A percentile compares a stretch with the other conserved stretches of the same genome.
Evolutionary conservation across 2,329 filamentous ascomycete genomes (phyloP).

Genomic region (Neurospora crassa): DNA sequence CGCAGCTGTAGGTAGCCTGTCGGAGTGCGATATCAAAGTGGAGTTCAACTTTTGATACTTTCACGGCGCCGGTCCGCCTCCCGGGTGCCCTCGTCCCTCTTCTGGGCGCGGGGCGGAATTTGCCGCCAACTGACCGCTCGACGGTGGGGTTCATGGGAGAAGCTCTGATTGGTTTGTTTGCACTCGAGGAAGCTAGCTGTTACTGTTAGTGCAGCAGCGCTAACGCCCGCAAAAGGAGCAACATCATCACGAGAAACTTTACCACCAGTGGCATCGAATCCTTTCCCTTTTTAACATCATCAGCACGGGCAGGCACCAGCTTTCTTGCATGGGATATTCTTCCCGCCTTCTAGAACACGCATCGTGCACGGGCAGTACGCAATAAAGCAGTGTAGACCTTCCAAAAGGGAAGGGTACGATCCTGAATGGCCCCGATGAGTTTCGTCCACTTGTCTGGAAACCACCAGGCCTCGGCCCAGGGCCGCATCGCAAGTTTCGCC

Average conservation of each 20-base stretch:
- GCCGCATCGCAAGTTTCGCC: not conserved
- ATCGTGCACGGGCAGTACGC: not conserved
- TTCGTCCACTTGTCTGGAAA: not conserved
- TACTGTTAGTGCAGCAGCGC: not conserved
- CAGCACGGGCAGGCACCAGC: not conserved
- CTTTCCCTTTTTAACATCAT: not conserved
- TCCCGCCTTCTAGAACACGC: not conserved
- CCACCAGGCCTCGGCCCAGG: not conserved
- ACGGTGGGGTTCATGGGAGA: not conserved
- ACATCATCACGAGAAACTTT: not conserved
- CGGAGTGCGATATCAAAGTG: not conserved
- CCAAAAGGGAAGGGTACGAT: not conserved
- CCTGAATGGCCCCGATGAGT: not conserved
- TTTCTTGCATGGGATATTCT: not conserved
- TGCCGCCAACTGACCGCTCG: not conserved
- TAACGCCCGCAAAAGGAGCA: not conserved
- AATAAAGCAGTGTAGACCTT: not conserved
- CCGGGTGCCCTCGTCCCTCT: not conserved
- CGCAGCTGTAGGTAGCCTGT: not conserved
- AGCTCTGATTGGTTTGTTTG: not conserved
- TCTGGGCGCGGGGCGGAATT: not conserved
- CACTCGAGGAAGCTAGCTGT: not conserved
- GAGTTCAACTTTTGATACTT: not conserved
- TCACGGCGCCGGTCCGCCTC: not conserved
- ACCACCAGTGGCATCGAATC: not conserved